Evolutionary conservation across 2,329 filamentous ascomycete genomes (phyloP), one percentile per base, ranked within the genome.

Genomic region (Botryotinia calthae): DNA sequence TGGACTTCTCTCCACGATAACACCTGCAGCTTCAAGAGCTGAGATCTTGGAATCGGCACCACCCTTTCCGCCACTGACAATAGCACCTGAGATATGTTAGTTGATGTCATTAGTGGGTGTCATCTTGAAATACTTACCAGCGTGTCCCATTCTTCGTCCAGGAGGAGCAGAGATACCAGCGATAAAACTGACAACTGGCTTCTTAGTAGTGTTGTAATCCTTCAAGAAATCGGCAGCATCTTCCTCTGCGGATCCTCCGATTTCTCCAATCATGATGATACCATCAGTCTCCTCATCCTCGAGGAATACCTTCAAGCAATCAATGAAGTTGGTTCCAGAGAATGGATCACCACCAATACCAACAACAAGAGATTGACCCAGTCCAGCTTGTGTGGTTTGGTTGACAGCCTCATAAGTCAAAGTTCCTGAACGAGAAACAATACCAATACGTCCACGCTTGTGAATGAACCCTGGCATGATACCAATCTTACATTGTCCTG

Each of bases 391-490:
- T 78, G 96, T 98, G 81, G 96, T 99, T 87, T 99, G 96, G 89
- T 98, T 98, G 85, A 99, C 96, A 82, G 96, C 96, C 87, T 99
- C 96, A 87, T 99, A 99, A 82, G 96, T 99, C 77, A 99, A 91
- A 79, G 96, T 99, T 81, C 96, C 96, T 82, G 96, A 98, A 81
- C 96, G 93, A 80, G 95, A 98, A 84, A 99, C 96, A 84, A 99
- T 98, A 82, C 96, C 96, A 82, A 99, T 95, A 84, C 96, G 95
- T 80, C 96, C 96, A 84, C 95, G 94, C 90, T 98, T 98, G 91
- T 99, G 96, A 87, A 99, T 98, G 89, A 98, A 98, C 81, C 96
- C 96, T 77, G 96, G 94, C 96, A 99, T 98, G 87, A 99, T 99
- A 82, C 96, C 96, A 82, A 99, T 98, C 88, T 99, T 99, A 90